phyloP scores from a whole-genome alignment of 768 basidiomycete genomes.

The Coprinopsis cinerea region DNA sequence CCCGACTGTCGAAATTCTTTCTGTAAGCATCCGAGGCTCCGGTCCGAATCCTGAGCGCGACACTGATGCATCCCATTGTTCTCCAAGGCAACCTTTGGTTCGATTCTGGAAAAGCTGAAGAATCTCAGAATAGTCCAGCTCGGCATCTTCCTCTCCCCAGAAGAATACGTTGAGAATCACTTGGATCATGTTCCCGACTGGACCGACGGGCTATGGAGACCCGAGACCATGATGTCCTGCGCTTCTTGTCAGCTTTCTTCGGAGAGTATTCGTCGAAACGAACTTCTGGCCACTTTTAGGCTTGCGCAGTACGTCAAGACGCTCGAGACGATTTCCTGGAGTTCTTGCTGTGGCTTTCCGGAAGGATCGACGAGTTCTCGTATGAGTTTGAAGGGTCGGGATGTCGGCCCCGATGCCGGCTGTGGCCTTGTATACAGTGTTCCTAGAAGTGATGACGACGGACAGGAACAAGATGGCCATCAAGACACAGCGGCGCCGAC shows the following conservation, averaged over 20 bases:
- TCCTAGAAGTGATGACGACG: background rate
- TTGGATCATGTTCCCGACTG: conserved; percentile 35
- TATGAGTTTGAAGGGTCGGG: background rate
- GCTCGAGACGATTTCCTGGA: conserved; percentile 45
- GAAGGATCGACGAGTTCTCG: background rate
- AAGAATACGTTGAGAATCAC: conserved; percentile 21
- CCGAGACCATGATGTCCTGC: background rate
- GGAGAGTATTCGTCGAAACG: conserved; percentile 24
- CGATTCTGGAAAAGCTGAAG: background rate
- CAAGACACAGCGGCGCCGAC: too few relatives aligned
- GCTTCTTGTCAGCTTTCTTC: background rate
- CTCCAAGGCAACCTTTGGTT: conserved; percentile 1
- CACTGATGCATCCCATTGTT: background rate
- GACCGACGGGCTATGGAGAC: conserved; percentile 22
- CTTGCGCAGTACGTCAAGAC: conserved; percentile 40
- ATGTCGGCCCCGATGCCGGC: background rate
- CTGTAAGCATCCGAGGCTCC: conserved; percentile 28
- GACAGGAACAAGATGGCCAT: too few relatives aligned
- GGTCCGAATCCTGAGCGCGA: background rate
- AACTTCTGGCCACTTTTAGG: conserved; percentile 41
- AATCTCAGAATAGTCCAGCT: conserved; percentile 3
- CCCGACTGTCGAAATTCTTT: conserved; percentile 34
- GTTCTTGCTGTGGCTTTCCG: conserved; percentile 35
- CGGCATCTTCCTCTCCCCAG: conserved; percentile 7
- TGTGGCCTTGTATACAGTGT: too few relatives aligned